Evolutionary conservation across 2,329 filamentous ascomycete genomes (phyloP), one percentile per base, ranked within the genome.

Genomic region (Aspergillus luchuensis): DNA sequence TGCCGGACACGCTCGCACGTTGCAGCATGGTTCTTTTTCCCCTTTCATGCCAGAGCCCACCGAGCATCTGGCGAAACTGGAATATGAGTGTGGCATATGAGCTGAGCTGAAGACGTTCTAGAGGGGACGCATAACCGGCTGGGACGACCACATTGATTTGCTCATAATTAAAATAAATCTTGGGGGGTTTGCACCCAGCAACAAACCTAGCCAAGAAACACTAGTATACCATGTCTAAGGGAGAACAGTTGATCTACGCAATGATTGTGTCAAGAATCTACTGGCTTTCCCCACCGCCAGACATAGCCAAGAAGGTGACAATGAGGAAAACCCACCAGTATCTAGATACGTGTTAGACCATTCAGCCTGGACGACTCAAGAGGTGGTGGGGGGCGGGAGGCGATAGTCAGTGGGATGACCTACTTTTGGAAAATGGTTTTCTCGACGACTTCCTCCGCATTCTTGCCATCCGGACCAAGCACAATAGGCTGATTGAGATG

Each of bases 301-400:
- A 75, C 72, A 81, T 72, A 25, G 71, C 72, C 58, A 81, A 59
- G 59, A 81, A 72, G 11, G 72, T 70, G 36, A 79, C 62, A 38
- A 79, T 73, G 63, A 79, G 70, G 56, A 80, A 71, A 43, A 79
- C 74, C 79, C 79, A 81, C 79, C 79, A 81, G 64, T 81, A 81
- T 62, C 79, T 79, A 62, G 19, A 51, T 30, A 53, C 3, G 53
- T 39, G 53, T 66, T 45, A 64, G 63, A 56, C 5, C n/a, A 56
- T 39, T 19, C 5, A 10, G 23, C 25, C 2, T 15, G 6, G 3
- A 6, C 13, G 49, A 21, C 2, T 36, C 17, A 57, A 57, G 38
- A 43, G 41, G 25, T 25, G 36, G 41, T 23, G 8, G n/a, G n/a
- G 7, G 56, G 19, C 15, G 6, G 52, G 8, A 33, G 19, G 15